Evolutionary conservation across 108 stramenopile species (phyloP), one percentile per base, ranked within the genome.

Genomic region (Cyclotella choctawhatcheeana): DNA sequence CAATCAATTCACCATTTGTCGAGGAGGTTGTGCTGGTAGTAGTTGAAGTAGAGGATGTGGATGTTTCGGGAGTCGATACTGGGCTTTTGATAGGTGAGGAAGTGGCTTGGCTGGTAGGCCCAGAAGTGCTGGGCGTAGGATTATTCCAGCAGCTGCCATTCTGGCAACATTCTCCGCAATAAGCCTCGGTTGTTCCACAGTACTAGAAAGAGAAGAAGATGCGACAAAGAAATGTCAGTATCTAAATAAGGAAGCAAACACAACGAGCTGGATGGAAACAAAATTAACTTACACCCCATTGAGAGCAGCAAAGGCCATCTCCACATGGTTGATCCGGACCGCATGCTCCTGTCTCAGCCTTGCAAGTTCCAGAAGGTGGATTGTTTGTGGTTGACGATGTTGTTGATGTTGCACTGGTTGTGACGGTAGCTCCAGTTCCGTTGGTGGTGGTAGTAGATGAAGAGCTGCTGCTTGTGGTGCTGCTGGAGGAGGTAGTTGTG

Each of bases 131-230:
- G 8, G 12, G 66, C 27, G 50, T 31, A 7, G 64, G 54, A 18
- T 44, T 25, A 27, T 43, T 44, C 40, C 33, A 43, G 26, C 67
- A 68, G 53, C 58, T 69, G 40, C 68, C 47, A 48, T 48, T 69
- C 45, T 69, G 68, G 27, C 68, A 69, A 35, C 68, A 69, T 13
- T 25, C 30, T 0, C 68, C 68, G 27, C 68, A 69, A 48, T 48
- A 48, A n/a, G 47, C 47, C 51, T 67, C 34, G 3, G 66, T 53
- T 4, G 40, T 53, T 12, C 66, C 66, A 26, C 66, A 67, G 20
- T 67, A 53, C 1, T 48, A 40, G n/a, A 48, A n/a, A 48, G 12
- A 48, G 37, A 12, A 40, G 37, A 12, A 40, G 37, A n/a, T 40
- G 6, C 37, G 12, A n/a, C 12, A 48, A 48, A n/a, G n/a, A n/a